Evolutionary conservation across 306 rosid genomes (phyloP).

Genomic region (Alnus rubra): DNA sequence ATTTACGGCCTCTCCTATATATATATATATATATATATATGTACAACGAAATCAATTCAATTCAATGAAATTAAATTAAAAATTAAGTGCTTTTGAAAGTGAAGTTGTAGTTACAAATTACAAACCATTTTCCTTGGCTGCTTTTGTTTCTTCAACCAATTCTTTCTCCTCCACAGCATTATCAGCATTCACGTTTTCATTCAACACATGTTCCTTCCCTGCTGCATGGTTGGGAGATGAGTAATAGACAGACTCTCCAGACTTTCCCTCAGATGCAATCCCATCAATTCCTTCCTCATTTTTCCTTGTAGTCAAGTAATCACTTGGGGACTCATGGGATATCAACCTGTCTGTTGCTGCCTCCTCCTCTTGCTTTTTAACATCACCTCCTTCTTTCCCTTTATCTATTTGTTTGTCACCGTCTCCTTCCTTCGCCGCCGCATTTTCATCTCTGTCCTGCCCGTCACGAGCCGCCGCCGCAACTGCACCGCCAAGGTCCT

Average conservation of each 20-base stretch:
- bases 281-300: conserved; percentile 35
- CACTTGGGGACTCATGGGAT: conserved; percentile 27
- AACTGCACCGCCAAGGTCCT: not conserved
- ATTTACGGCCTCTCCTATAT: conserved; percentile 29
- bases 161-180: not conserved
- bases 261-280: conserved; percentile 29
- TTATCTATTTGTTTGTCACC: conserved; percentile 18
- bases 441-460: conserved; percentile 12
- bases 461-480: not conserved
- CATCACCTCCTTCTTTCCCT: conserved; percentile 11
- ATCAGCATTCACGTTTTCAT: not conserved
- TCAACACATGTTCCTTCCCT: conserved; percentile 20
- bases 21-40: conserved; percentile 8
- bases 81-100: not conserved
- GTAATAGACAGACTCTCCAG: conserved; percentile 35
- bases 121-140: conserved; percentile 34
- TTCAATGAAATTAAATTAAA: not conserved
- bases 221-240: conserved; percentile 30
- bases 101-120: not conserved
- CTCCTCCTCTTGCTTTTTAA: conserved; percentile 15
- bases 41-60: not conserved
- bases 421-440: not conserved
- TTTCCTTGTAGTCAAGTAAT: conserved; percentile 32
- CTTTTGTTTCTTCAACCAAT: not conserved
- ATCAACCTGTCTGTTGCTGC: conserved; percentile 11